phyloP scores from a whole-genome alignment of 306 rosid genomes.

The Lathyrus aphaca region DNA sequence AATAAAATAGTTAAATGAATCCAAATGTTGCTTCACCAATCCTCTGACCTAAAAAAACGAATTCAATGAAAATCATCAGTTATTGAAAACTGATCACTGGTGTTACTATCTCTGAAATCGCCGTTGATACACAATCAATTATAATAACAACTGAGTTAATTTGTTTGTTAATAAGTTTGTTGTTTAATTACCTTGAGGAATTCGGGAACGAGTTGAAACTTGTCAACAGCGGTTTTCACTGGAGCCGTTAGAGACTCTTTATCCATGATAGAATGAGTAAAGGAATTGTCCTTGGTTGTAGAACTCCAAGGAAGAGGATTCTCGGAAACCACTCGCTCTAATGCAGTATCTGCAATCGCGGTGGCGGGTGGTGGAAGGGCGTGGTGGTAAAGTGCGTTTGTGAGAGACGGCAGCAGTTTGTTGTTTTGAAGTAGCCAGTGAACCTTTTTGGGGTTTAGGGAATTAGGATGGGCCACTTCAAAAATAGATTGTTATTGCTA shows the following conservation, averaged over 20 bases:
- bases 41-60: constrained; percentile 65
- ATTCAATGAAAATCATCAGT: not conserved
- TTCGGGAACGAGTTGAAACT: constrained; percentile 85
- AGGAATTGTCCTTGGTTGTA: too few relatives aligned
- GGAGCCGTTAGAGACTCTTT: constrained; percentile 74
- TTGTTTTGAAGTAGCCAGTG: too few relatives aligned
- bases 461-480: too few relatives aligned
- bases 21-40: constrained; percentile 91
- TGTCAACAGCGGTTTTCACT: constrained; percentile 75
- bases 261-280: constrained; percentile 27
- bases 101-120: not conserved
- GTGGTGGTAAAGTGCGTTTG: too few relatives aligned
- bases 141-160: not conserved
- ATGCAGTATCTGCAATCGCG: too few relatives aligned
- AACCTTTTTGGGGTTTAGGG: too few relatives aligned
- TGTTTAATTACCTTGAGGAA: constrained; percentile 66
- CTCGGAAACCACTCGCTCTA: too few relatives aligned
- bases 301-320: too few relatives aligned
- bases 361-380: too few relatives aligned
- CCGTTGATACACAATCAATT: not conserved
- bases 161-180: not conserved
- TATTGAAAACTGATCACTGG: not conserved
- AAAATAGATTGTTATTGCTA: too few relatives aligned
- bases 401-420: too few relatives aligned
- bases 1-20: constrained; percentile 86